Evolutionary conservation across 2,329 filamentous ascomycete species (phyloP).

Genomic region (Fusarium udum): DNA sequence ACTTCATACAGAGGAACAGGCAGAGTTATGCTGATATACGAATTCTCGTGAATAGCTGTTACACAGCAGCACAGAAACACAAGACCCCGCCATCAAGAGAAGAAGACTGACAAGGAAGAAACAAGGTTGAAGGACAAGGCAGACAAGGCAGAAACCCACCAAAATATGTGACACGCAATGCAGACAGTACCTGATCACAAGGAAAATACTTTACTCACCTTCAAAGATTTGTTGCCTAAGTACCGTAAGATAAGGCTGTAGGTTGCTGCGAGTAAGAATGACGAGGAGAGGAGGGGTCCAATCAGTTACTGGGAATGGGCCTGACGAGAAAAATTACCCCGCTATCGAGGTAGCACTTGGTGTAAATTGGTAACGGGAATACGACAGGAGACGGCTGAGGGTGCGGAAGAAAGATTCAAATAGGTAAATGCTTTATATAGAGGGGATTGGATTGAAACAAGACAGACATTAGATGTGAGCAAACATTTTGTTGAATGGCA

Average conservation of each 20-base stretch:
- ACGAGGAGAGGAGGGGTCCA: constrained; percentile 39
- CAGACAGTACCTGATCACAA: constrained; percentile 32
- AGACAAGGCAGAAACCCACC: constrained; percentile 30
- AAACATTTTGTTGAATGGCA: not conserved
- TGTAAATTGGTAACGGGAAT: constrained; percentile 12
- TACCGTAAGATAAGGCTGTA: constrained; percentile 19
- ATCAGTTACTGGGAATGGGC: constrained; percentile 34
- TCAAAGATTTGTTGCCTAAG: constrained; percentile 34
- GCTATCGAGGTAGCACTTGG: constrained; percentile 33
- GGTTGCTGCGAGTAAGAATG: constrained; percentile 37
- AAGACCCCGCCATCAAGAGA: constrained; percentile 27
- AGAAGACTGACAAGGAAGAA: not conserved
- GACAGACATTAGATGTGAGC: not conserved
- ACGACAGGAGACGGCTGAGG: not conserved
- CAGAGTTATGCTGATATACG: constrained; percentile 18
- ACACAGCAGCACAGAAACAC: constrained; percentile 11
- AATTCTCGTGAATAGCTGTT: constrained; percentile 22
- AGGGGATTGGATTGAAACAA: not conserved
- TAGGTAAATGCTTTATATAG: not conserved
- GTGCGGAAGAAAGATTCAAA: not conserved
- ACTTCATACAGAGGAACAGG: not conserved
- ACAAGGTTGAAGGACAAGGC: constrained; percentile 12
- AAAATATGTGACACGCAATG: constrained; percentile 18
- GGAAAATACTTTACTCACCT: constrained; percentile 40
- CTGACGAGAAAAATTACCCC: constrained; percentile 40